phyloP scores from a whole-genome alignment of 2,329 filamentous ascomycete genomes.

The Aspergillus viridinutans region DNA sequence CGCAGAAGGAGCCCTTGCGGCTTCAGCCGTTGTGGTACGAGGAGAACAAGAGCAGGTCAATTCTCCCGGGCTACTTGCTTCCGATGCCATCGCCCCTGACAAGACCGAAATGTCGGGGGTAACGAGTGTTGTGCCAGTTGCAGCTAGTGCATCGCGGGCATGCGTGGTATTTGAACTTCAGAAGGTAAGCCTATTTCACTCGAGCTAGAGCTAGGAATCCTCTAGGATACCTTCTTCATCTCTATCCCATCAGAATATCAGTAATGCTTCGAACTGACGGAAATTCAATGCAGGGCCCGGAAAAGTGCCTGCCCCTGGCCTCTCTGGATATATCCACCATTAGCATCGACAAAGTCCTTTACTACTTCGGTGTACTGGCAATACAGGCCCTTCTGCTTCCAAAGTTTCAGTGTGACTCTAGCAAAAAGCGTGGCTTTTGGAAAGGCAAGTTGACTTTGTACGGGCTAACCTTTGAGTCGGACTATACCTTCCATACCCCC shows the following conservation, averaged over 20 bases:
- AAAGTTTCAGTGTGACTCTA: slow-evolving; percentile 18
- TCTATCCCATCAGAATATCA: not conserved
- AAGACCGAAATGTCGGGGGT: not conserved
- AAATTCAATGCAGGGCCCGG: not conserved
- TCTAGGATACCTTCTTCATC: not conserved
- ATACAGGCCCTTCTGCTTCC: slow-evolving; percentile 23
- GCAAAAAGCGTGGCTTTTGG: slow-evolving; percentile 15
- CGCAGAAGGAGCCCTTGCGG: not conserved
- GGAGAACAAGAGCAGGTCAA: not conserved
- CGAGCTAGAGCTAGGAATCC: not conserved
- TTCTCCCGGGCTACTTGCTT: not conserved
- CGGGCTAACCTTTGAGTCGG: slow-evolving; percentile 21
- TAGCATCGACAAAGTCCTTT: slow-evolving; percentile 20
- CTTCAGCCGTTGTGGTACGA: not conserved
- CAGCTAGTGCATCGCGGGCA: not conserved
- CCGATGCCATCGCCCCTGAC: not conserved
- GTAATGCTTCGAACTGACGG: not conserved
- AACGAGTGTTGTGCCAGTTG: not conserved
- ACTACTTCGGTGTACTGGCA: slow-evolving; percentile 29
- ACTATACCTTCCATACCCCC: slow-evolving; percentile 8
- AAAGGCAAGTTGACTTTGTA: slow-evolving; percentile 27
- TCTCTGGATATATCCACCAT: slow-evolving; percentile 10
- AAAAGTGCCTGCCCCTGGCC: not conserved
- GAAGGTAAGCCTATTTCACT: not conserved
- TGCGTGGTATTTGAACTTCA: not conserved